A percentile compares a stretch with the other conserved stretches of the same genome.
phyloP scores from a whole-genome alignment of 2,329 filamentous ascomycete species.

The Penicillium sumatraense region DNA sequence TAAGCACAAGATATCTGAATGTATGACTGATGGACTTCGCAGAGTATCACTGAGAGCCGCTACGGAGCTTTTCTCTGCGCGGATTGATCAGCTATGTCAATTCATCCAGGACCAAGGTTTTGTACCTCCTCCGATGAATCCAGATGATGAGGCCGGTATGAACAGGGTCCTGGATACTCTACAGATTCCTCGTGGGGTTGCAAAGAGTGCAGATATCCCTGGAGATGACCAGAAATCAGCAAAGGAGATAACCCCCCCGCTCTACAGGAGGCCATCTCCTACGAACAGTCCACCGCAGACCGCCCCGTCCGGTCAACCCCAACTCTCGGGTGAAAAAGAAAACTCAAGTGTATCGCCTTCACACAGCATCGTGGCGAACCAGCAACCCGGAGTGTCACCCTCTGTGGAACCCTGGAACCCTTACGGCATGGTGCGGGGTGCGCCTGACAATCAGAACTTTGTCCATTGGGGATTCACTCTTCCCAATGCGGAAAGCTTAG shows the following conservation, averaged over 20 bases:
- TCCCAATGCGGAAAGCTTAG: conserved; percentile 42
- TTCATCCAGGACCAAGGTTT: conserved; percentile 49
- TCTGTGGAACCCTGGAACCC: conserved; percentile 23
- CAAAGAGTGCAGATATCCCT: conserved; percentile 14
- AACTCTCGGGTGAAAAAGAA: conserved; percentile 1
- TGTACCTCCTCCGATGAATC: conserved; percentile 44
- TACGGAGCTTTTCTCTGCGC: conserved; percentile 42
- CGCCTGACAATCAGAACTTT: conserved; percentile 28
- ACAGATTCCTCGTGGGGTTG: conserved; percentile 34
- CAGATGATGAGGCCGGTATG: conserved; percentile 42
- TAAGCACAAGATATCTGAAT: background rate
- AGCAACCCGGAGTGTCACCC: conserved; percentile 11
- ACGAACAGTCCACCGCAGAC: conserved; percentile 16
- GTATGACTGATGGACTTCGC: background rate
- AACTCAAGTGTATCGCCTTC: conserved; percentile 13
- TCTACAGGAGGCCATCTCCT: conserved; percentile 11
- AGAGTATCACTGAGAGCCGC: conserved; percentile 43
- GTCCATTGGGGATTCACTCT: conserved; percentile 40
- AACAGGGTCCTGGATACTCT: conserved; percentile 45
- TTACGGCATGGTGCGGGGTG: conserved; percentile 27
- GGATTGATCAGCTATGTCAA: conserved; percentile 44
- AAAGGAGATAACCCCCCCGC: background rate
- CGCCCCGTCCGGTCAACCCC: conserved; percentile 16
- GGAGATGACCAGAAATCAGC: background rate
- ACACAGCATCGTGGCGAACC: conserved; percentile 16